Conservation (phyloP, 2,329 filamentous ascomycete genomes). For the Verticillium albo-atrum region DNA sequence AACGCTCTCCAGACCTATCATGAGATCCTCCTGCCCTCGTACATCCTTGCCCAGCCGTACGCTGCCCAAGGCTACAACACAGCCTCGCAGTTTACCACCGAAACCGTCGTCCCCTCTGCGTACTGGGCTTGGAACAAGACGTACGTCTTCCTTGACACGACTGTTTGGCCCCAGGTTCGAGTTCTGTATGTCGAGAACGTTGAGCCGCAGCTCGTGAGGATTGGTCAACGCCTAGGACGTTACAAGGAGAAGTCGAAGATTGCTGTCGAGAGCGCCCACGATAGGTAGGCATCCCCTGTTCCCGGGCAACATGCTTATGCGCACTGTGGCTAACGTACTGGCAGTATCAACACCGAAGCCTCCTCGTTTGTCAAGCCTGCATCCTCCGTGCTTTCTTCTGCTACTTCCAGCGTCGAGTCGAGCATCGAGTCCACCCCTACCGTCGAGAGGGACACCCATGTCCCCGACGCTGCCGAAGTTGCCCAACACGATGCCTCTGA, state of each 20-base stretch:
- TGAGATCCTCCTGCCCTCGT: slow-evolving; percentile 70
- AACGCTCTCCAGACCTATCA: slow-evolving; percentile 66
- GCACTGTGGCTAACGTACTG: not conserved
- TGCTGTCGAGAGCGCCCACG: slow-evolving; percentile 23
- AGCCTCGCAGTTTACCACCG: slow-evolving; percentile 61
- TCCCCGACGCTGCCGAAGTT: slow-evolving; percentile 14
- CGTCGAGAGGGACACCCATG: slow-evolving; percentile 11
- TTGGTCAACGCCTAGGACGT: slow-evolving; percentile 80
- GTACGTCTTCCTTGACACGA: slow-evolving; percentile 66
- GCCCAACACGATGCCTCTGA: slow-evolving; percentile 12
- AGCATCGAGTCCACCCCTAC: slow-evolving; percentile 21
- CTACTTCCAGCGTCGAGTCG: slow-evolving; percentile 11
- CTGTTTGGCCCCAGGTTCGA: slow-evolving; percentile 76
- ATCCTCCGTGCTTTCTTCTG: slow-evolving; percentile 11
- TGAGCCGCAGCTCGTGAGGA: slow-evolving; percentile 89
- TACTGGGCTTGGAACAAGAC: slow-evolving; percentile 67
- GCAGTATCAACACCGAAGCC: slow-evolving; percentile 15
- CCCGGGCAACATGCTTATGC: not conserved
- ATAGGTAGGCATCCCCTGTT: slow-evolving; percentile 28
- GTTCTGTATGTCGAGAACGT: slow-evolving; percentile 86
- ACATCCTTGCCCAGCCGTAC: slow-evolving; percentile 71
- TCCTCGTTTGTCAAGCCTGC: slow-evolving; percentile 39
- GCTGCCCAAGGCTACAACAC: slow-evolving; percentile 62
- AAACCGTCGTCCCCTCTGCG: slow-evolving; percentile 68
- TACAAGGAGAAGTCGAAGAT: slow-evolving; percentile 52